phyloP scores from a whole-genome alignment of 1,284 basidiomycete genomes.

The Grifola frondosa region DNA sequence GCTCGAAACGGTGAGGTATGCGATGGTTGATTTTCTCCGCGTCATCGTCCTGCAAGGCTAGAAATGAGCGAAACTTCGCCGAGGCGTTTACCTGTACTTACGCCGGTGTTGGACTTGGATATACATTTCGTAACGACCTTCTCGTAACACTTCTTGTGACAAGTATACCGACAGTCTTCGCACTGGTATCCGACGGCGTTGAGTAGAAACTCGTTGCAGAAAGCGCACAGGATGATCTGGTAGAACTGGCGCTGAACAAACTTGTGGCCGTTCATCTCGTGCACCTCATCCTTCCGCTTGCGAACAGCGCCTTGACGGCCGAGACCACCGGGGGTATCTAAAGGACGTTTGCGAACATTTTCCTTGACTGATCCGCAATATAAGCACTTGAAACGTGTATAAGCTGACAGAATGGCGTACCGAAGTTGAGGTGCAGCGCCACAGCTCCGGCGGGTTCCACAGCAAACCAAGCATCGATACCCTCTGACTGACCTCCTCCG shows the following conservation, averaged over 20 bases:
- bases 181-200: conserved; percentile 98
- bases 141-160: conserved; percentile 98
- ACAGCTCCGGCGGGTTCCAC: conserved; percentile 98
- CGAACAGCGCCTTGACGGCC: conserved; percentile 98
- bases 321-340: conserved; percentile 86
- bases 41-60: conserved; percentile 74
- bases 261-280: conserved; percentile 99
- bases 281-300: conserved; percentile 97
- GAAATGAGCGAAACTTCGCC: conserved; percentile 8
- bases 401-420: conserved; percentile 47
- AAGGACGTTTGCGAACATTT: conserved; percentile 90
- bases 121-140: conserved; percentile 99
- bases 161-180: conserved; percentile 98
- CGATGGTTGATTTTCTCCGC: conserved; percentile 99
- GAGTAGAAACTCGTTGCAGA: conserved; percentile 96
- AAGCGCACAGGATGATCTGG: conserved; percentile 97
- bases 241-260: conserved; percentile 98
- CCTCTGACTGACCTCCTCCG: conserved; percentile 53
- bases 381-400: conserved; percentile 6
- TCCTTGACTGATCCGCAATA: conserved; percentile 76
- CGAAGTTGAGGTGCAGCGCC: conserved; percentile 83
- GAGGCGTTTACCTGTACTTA: conserved; percentile 42
- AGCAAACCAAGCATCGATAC: conserved; percentile 96
- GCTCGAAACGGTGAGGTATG: conserved; percentile 98
- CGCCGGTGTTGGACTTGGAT: conserved; percentile 92